A percentile compares a stretch with the other conserved stretches of the same genome.
Evolutionary conservation across 73 alveolate species (phyloP).

Genomic region (Effrenium voratum): DNA sequence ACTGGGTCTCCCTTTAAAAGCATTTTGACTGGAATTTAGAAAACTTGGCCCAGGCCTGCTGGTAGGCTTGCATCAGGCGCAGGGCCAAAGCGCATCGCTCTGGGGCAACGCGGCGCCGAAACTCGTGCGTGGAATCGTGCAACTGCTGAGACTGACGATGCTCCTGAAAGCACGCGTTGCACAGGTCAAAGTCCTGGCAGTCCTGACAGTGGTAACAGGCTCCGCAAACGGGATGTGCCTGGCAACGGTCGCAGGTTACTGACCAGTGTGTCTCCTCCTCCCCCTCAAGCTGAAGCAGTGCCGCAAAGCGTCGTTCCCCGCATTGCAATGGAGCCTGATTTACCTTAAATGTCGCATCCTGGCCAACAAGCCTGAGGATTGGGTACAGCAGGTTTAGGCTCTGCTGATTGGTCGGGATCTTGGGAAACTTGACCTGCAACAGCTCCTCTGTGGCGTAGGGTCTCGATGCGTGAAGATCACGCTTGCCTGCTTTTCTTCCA

Average conservation of each 20-base stretch:
- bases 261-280: too few relatives aligned
- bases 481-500: constrained; percentile 40
- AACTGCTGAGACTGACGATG: too few relatives aligned
- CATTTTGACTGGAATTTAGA: too few relatives aligned
- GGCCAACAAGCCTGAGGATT: constrained; percentile 21
- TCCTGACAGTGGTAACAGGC: constrained; percentile 22
- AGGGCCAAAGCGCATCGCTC: constrained; percentile 48
- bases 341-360: too few relatives aligned
- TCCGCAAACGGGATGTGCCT: constrained; percentile 25
- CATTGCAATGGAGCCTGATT: too few relatives aligned
- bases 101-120: too few relatives aligned
- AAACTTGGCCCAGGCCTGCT: too few relatives aligned
- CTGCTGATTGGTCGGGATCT: neutral
- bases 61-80: constrained; percentile 53
- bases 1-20: too few relatives aligned
- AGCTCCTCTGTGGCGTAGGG: constrained; percentile 68
- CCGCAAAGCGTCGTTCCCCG: too few relatives aligned
- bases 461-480: constrained; percentile 30
- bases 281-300: too few relatives aligned
- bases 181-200: constrained; percentile 35
- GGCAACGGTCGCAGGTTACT: constrained; percentile 8
- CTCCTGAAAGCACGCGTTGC: too few relatives aligned
- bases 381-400: constrained; percentile 34
- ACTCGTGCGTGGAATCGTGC: constrained; percentile 42
- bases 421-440: constrained; percentile 28